Conservation (phyloP, 306 rosid genomes). For the Hylodesmum podocarpum region DNA sequence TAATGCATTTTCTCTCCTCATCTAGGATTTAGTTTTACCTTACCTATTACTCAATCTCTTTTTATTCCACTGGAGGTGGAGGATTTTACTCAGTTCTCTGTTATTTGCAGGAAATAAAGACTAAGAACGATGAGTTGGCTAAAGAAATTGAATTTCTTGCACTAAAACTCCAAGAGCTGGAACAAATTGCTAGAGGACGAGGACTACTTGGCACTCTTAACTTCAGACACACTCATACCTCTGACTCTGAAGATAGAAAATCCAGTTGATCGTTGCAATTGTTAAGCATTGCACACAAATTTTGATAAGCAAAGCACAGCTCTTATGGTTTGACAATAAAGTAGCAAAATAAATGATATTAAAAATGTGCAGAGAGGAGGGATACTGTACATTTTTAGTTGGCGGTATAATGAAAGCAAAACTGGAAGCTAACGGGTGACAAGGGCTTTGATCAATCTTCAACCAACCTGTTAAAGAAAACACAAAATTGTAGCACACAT, state of each 20-base stretch:
- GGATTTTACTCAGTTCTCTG: constrained; percentile 26
- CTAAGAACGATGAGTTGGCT: constrained; percentile 34
- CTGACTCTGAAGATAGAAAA: constrained; percentile 21
- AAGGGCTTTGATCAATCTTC: not conserved
- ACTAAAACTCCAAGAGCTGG: constrained; percentile 53
- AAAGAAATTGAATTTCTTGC: constrained; percentile 31
- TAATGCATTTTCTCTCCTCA: not conserved
- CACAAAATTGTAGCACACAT: not conserved
- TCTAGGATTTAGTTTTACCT: not conserved
- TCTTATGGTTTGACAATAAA: not conserved
- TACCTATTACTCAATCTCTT: not conserved
- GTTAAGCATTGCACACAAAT: not conserved
- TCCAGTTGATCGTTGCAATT: constrained; percentile 28
- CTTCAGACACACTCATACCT: constrained; percentile 36
- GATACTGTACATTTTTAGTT: not conserved
- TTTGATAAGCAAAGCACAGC: not conserved
- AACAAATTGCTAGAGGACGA: constrained; percentile 53
- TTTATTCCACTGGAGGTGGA: not conserved
- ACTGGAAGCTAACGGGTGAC: no score
- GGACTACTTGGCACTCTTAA: constrained; percentile 50
- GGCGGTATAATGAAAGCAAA: not conserved
- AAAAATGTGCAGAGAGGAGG: not conserved
- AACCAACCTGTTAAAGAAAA: not conserved
- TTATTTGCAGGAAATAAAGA: constrained; percentile 49
- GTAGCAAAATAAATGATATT: not conserved